A percentile compares a stretch with the other conserved stretches of the same genome.
phyloP scores from a whole-genome alignment of 345 rosid species.

The Linum usitatissimum region DNA sequence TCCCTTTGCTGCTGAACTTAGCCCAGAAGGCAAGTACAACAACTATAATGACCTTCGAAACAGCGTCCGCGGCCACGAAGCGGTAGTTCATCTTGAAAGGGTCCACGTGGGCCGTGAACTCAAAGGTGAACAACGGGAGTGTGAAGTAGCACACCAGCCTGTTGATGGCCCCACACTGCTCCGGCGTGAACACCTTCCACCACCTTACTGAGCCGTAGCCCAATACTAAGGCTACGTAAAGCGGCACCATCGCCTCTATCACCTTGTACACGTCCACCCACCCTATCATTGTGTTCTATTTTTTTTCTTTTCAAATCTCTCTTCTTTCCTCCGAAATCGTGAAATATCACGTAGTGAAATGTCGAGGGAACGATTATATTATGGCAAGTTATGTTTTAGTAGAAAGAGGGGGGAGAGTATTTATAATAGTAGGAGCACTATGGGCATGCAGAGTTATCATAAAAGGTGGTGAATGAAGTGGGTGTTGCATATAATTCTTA shows the following conservation, averaged over 20 bases:
- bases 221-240: constrained; percentile 57
- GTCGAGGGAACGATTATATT: not conserved
- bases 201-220: constrained; percentile 87
- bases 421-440: not conserved
- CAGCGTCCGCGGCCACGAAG: constrained; percentile 49
- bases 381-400: no score
- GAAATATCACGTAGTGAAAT: no score
- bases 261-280: constrained; percentile 73
- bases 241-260: constrained; percentile 65
- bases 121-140: constrained; percentile 62
- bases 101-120: constrained; percentile 59
- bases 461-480: not conserved
- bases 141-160: constrained; percentile 73
- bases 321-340: no score
- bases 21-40: constrained; percentile 52
- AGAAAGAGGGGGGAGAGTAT: not conserved
- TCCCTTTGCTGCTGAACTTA: constrained; percentile 48
- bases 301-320: no score
- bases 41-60: constrained; percentile 56
- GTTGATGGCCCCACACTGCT: constrained; percentile 73
- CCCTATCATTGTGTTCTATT: constrained; percentile 39
- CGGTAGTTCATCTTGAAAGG: constrained; percentile 65
- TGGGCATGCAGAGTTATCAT: not conserved
- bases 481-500: not conserved
- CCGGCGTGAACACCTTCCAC: constrained; percentile 68